Evolutionary conservation across 805 yeast species (phyloP), one percentile per base, ranked within the genome.

Genomic region (Spathaspora girioi): DNA sequence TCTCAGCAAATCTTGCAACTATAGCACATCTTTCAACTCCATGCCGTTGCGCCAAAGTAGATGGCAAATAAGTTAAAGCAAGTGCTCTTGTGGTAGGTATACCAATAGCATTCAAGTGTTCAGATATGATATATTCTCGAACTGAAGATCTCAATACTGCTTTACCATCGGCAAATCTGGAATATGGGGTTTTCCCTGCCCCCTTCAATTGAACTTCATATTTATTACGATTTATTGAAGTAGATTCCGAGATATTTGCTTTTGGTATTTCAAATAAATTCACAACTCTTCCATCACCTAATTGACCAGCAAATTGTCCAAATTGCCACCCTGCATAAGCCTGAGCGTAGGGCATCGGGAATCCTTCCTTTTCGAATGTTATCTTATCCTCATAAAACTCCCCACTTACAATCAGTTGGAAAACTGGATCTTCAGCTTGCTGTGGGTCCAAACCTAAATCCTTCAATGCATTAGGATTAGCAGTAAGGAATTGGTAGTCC

Each of bases 271-370:
- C 93, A 69, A 93, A 92, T 44, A 93, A 69, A 60, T 87, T 89
- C 6, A 85, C 79, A 1, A 90, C 97, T 53, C 99, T 73, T 1
- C 99, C 99, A 66, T 93, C 99, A 6, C 99, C 99, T 54, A 93
- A 71, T 66, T 94, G 99, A 1, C 98, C 98, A 0, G 97, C 97
- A 81, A 93, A 93, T 56, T 81, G 82, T 2, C 99, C 98, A 73
- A 94, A 93, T 63, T 93, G 99, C 77, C 86, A 90, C 0, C 99
- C 99, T 1, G 98, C 97, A 67, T 93, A 93, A 0, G 93, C 89
- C 66, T 87, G 92, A 11, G 97, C 82, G 67, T 87, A 93, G 0
- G 99, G 98, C 57, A 81, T 82, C 0, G 87, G 78, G 46, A 58
- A 63, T 49, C 65, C 50, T 40, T 52, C 31, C 41, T 52, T 29